A percentile compares a stretch with the other conserved stretches of the same genome.
Evolutionary conservation across 1,139 yeast genomes (phyloP).

Genomic region (Pichia sp.): DNA sequence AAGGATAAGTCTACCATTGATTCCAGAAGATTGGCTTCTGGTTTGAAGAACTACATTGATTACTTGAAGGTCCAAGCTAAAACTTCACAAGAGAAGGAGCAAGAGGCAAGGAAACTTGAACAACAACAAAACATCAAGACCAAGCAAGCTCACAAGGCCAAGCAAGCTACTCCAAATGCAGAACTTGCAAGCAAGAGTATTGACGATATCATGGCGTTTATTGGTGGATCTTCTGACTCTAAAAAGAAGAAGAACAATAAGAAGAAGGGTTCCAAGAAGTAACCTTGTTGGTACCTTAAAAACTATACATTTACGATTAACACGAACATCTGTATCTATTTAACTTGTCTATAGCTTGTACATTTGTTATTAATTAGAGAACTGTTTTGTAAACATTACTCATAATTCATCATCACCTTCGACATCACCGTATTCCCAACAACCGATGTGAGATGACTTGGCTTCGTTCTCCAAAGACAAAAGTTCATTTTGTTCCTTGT

Average conservation of each 20-base stretch:
- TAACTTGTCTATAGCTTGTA: constrained; percentile 8
- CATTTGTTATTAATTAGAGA: background rate
- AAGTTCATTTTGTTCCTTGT: constrained; percentile 34
- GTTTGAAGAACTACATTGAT: constrained; percentile 34
- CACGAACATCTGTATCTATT: constrained; percentile 2
- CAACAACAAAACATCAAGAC: constrained; percentile 22
- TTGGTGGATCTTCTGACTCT: constrained; percentile 42
- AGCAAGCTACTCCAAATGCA: constrained; percentile 38
- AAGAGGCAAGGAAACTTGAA: constrained; percentile 25
- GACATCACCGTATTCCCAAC: constrained; percentile 81
- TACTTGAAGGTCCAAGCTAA: constrained; percentile 18
- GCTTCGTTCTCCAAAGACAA: constrained; percentile 42
- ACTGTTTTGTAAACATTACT: too few species aligned
- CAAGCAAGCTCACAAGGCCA: constrained; percentile 26
- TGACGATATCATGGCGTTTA: constrained; percentile 61
- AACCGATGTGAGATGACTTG: constrained; percentile 49
- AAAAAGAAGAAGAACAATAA: constrained; percentile 24
- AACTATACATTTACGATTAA: too few species aligned
- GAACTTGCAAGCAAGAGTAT: constrained; percentile 53
- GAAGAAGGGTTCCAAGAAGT: constrained; percentile 25
- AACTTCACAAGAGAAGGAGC: constrained; percentile 14
- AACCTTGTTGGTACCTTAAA: too few species aligned
- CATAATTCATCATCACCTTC: constrained; percentile 46
- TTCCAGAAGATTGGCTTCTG: constrained; percentile 53
- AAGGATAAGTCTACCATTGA: constrained; percentile 58